phyloP scores from a whole-genome alignment of 257 asterid species.

The Nicotiana obtusifolia region DNA sequence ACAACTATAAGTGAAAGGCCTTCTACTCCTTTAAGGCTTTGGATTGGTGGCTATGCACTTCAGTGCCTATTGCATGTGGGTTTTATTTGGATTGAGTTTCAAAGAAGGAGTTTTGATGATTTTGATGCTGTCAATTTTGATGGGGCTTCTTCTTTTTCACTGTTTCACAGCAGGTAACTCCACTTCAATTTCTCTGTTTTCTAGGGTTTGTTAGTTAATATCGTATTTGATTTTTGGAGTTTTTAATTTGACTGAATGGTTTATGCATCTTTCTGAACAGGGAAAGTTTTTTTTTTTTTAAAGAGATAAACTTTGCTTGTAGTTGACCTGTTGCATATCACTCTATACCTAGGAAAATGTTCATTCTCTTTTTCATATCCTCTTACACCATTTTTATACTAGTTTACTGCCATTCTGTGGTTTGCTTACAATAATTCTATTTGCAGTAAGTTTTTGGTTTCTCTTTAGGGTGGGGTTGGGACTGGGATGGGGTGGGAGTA shows the following conservation, averaged over 20 bases:
- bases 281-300: neutral
- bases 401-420: neutral
- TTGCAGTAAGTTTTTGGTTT: neutral
- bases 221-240: neutral
- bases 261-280: neutral
- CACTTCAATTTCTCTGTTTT: neutral
- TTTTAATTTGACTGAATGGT: neutral
- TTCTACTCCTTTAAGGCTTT: slow-evolving; percentile 66
- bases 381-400: neutral
- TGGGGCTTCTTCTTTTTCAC: slow-evolving; percentile 31
- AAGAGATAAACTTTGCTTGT: neutral
- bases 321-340: neutral
- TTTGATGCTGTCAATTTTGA: slow-evolving; percentile 22
- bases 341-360: neutral
- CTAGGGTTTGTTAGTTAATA: neutral
- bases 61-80: slow-evolving; percentile 75
- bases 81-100: slow-evolving; percentile 58
- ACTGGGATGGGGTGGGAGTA: neutral
- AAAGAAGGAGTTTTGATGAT: slow-evolving; percentile 32
- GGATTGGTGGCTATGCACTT: slow-evolving; percentile 80
- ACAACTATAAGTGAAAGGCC: slow-evolving; percentile 55
- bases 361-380: neutral
- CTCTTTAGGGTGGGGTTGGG: neutral
- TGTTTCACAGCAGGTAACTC: slow-evolving; percentile 44
- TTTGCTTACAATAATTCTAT: neutral